Conservation (phyloP, 306 rosid species). For the Chamaecrista fasciculata region DNA sequence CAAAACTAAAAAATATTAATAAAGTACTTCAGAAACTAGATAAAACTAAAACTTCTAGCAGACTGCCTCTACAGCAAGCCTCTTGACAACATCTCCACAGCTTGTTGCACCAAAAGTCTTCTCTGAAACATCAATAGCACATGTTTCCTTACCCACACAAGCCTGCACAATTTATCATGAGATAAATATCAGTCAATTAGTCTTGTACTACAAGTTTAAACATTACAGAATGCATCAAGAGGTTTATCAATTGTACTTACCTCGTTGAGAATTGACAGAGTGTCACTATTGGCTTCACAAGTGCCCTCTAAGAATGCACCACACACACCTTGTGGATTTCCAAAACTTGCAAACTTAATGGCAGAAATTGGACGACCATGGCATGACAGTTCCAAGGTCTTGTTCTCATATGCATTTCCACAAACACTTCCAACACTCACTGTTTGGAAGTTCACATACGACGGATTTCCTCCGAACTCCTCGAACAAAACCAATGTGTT, state of each 20-base stretch:
- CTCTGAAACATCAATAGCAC: background rate
- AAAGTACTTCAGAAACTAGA: too few species aligned
- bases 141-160: conserved; percentile 43
- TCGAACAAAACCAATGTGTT: conserved; percentile 17
- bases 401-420: conserved; percentile 1
- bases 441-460: background rate
- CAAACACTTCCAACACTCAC: background rate
- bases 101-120: conserved; percentile 37
- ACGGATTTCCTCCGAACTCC: background rate
- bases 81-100: conserved; percentile 36
- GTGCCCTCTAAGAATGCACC: conserved; percentile 43
- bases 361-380: conserved; percentile 37
- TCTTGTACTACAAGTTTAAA: too few species aligned
- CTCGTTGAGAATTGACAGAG: conserved; percentile 26
- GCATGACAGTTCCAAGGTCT: conserved; percentile 34
- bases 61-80: conserved; percentile 52
- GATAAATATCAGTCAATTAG: too few species aligned
- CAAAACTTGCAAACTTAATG: conserved; percentile 50
- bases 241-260: too few species aligned
- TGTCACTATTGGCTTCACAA: conserved; percentile 31
- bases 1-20: too few species aligned
- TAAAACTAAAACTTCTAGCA: conserved; percentile 28
- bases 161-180: conserved; percentile 30
- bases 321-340: conserved; percentile 45
- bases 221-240: too few species aligned